Conservation (phyloP, 495 filamentous ascomycete genomes). For the Penicillium paxilli region DNA sequence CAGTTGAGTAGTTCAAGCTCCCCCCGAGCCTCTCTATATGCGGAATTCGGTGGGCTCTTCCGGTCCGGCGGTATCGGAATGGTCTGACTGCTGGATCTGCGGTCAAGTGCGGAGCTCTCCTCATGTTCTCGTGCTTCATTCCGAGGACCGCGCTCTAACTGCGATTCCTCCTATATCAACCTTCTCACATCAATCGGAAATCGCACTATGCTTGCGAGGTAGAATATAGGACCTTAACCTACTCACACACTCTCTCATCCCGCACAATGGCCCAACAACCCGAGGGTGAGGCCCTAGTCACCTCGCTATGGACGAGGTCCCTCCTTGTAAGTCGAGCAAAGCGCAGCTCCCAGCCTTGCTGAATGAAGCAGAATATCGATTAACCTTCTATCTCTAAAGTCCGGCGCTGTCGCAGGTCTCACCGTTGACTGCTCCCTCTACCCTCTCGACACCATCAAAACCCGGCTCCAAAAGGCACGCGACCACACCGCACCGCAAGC, state of each 20-base stretch:
- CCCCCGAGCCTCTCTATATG: too few relatives aligned
- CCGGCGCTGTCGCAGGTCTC: conserved; percentile 77
- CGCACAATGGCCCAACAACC: conserved; percentile 31
- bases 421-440: conserved; percentile 90
- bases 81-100: conserved; percentile 26
- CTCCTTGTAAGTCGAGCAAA: conserved; percentile 34
- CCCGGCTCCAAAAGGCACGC: conserved; percentile 81
- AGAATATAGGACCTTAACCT: background rate
- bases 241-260: background rate
- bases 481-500: conserved; percentile 67
- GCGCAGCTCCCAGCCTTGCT: background rate
- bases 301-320: conserved; percentile 47
- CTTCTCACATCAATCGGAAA: background rate
- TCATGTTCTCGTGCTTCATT: conserved; percentile 5
- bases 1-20: too few relatives aligned
- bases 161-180: background rate
- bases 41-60: background rate
- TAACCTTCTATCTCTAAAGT: conserved; percentile 45
- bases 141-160: background rate
- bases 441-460: conserved; percentile 91
- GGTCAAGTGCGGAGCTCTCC: conserved; percentile 26
- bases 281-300: conserved; percentile 38
- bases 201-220: conserved; percentile 12
- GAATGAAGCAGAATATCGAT: background rate
- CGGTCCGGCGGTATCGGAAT: conserved; percentile 27